Conservation (phyloP, 768 basidiomycete genomes). For the Solioccasus polychromus region DNA sequence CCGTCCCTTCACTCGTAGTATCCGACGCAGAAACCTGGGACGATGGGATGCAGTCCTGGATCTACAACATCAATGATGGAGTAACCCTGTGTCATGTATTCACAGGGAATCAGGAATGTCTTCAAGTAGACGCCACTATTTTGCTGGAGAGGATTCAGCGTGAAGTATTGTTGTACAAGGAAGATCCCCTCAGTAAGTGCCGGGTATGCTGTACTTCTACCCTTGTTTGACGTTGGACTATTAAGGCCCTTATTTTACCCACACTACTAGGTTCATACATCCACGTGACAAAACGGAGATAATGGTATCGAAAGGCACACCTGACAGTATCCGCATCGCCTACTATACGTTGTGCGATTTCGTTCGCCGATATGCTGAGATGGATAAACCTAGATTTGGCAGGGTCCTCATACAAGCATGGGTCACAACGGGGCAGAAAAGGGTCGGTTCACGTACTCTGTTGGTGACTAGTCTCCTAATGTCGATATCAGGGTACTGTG, state of each 20-base stretch:
- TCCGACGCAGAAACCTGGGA: constrained; percentile 22
- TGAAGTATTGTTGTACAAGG: constrained; percentile 21
- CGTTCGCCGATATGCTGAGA: constrained; percentile 35
- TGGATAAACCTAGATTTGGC: constrained; percentile 31
- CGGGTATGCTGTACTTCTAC: background rate
- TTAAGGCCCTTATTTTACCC: constrained; percentile 29
- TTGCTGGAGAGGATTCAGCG: constrained; percentile 42
- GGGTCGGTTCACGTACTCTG: constrained; percentile 21
- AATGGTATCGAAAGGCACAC: constrained; percentile 26
- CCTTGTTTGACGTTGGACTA: constrained; percentile 1
- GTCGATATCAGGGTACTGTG: constrained; percentile 19
- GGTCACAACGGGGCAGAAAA: constrained; percentile 38
- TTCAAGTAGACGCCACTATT: constrained; percentile 39
- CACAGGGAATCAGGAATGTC: constrained; percentile 40
- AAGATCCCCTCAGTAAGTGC: constrained; percentile 21
- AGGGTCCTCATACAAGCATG: constrained; percentile 40
- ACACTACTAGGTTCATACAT: constrained; percentile 15
- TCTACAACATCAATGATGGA: constrained; percentile 18
- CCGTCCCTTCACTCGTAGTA: constrained; percentile 17
- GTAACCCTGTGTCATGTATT: constrained; percentile 43
- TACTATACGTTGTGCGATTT: constrained; percentile 30
- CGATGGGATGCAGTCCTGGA: constrained; percentile 30
- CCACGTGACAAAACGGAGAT: constrained; percentile 8
- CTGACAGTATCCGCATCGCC: constrained; percentile 17
- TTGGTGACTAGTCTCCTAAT: background rate